These are phyloP conservation scores for Cairneyella variabilis DNA, from an alignment of 495 filamentous ascomycete genomes.

Conservation along the genomic window DNA sequence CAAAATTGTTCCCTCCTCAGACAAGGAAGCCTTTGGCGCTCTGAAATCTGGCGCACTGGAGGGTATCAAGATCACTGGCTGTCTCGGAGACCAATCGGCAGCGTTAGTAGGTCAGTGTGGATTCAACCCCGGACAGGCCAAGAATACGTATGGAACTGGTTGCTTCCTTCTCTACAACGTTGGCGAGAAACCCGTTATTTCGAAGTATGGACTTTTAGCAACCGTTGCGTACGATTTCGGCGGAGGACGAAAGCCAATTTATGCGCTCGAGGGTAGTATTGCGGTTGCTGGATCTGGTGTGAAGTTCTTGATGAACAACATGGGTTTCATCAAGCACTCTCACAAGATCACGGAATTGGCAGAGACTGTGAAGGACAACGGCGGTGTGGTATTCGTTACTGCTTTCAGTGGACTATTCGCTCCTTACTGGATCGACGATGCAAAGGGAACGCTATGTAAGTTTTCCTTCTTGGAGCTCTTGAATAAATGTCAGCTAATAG, in stretches of 20 bases:
- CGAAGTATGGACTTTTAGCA: constrained; percentile 79
- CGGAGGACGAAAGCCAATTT: constrained; percentile 62
- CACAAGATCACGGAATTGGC: constrained; percentile 81
- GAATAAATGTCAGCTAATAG: constrained; percentile 7
- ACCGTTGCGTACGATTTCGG: constrained; percentile 89
- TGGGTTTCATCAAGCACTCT: constrained; percentile 76
- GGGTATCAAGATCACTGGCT: constrained; percentile 78
- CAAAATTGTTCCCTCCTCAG: constrained; percentile 82
- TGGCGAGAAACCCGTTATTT: constrained; percentile 85
- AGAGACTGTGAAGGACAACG: constrained; percentile 77
- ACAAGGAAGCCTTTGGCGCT: constrained; percentile 68
- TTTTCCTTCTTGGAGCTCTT: constrained; percentile 15
- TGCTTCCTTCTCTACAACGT: constrained; percentile 96
- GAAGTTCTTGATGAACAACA: constrained; percentile 86
- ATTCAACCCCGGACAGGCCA: constrained; percentile 81
- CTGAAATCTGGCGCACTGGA: constrained; percentile 64
- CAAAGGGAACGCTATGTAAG: constrained; percentile 64
- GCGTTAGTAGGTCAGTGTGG: constrained; percentile 91
- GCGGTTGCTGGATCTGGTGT: constrained; percentile 88
- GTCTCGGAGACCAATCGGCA: constrained; percentile 88
- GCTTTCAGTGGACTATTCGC: constrained; percentile 95
- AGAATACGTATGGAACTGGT: constrained; percentile 96
- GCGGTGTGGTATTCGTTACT: constrained; percentile 91
- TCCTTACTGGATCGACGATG: constrained; percentile 98
- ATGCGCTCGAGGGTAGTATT: constrained; percentile 89